These are phyloP conservation scores for Pythium dissotocum DNA, from an alignment of 352 stramenopile genomes.

Conservation along the genomic window DNA sequence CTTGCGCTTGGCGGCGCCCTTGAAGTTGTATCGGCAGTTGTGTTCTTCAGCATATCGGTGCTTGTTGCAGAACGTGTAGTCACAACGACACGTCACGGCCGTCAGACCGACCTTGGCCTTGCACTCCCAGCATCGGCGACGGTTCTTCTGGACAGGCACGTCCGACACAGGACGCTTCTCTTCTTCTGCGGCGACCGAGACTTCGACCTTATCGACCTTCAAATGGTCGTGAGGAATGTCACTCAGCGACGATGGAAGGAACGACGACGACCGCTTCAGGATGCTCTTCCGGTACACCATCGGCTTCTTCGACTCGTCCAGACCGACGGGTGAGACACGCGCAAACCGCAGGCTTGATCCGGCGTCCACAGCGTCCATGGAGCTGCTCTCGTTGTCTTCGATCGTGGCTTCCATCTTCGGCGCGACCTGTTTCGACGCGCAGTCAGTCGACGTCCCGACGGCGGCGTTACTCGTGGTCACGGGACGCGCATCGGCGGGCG, in stretches of 20 bases:
- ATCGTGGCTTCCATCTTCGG: slow-evolving; percentile 32
- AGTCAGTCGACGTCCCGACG: slow-evolving; percentile 31
- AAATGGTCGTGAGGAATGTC: slow-evolving; percentile 13
- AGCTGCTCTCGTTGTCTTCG: slow-evolving; percentile 15
- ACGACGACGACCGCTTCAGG: slow-evolving; percentile 66
- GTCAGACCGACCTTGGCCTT: slow-evolving; percentile 86
- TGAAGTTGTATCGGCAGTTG: slow-evolving; percentile 89
- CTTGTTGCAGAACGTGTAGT: slow-evolving; percentile 89
- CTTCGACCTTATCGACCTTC: slow-evolving; percentile 21
- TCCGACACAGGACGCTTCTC: slow-evolving; percentile 21
- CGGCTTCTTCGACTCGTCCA: slow-evolving; percentile 55
- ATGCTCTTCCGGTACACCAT: slow-evolving; percentile 68
- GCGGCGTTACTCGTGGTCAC: slow-evolving; percentile 32
- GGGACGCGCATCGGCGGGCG: slow-evolving; percentile 28
- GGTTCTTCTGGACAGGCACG: slow-evolving; percentile 80
- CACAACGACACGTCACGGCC: slow-evolving; percentile 86
- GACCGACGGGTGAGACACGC: slow-evolving; percentile 40
- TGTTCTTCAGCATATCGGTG: slow-evolving; percentile 91
- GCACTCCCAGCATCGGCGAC: slow-evolving; percentile 87
- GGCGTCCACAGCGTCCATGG: slow-evolving; percentile 19
- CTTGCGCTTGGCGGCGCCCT: slow-evolving; percentile 77
- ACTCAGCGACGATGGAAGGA: slow-evolving; percentile 34
- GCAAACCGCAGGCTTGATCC: slow-evolving; percentile 33
- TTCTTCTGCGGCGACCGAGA: neutral
- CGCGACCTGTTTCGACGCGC: slow-evolving; percentile 27